Evolutionary conservation across 768 basidiomycete genomes (phyloP).

Genomic region (Boletus sp.): DNA sequence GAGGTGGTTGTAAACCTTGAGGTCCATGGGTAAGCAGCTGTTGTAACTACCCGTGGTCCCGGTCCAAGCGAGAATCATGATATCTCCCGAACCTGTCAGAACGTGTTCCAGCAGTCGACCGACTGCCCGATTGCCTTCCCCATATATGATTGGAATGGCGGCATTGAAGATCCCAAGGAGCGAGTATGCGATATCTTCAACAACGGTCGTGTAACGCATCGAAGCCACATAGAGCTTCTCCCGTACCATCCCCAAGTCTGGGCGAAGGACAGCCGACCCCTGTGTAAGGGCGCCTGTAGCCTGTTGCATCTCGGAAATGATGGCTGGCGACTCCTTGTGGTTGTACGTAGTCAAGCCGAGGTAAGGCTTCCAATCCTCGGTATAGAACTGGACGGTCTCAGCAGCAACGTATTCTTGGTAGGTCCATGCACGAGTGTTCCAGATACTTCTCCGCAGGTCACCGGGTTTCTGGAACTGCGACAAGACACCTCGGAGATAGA

Average conservation of each 20-base stretch:
- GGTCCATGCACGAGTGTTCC: too few relatives aligned
- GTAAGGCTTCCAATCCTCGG: not conserved
- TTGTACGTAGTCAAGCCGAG: not conserved
- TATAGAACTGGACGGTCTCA: too few relatives aligned
- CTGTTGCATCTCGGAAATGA: not conserved
- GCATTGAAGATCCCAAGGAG: not conserved
- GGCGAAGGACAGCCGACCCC: not conserved
- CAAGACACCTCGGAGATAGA: too few relatives aligned
- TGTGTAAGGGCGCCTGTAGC: not conserved
- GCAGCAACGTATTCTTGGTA: too few relatives aligned
- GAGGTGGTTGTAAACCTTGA: constrained; percentile 3
- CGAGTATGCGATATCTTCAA: constrained; percentile 1
- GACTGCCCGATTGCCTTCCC: not conserved
- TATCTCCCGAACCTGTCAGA: not conserved
- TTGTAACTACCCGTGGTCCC: not conserved
- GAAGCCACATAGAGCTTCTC: not conserved
- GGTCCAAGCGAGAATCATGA: not conserved
- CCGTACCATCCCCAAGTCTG: not conserved
- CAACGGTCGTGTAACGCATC: not conserved
- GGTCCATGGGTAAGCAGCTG: constrained; percentile 1
- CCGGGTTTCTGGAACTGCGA: too few relatives aligned
- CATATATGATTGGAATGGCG: not conserved
- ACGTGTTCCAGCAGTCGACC: not conserved
- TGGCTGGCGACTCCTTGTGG: not conserved
- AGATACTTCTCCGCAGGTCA: too few relatives aligned